Base-by-base conservation (phyloP, 352 stramenopile species). In the Aphanomyces euteiches region DNA sequence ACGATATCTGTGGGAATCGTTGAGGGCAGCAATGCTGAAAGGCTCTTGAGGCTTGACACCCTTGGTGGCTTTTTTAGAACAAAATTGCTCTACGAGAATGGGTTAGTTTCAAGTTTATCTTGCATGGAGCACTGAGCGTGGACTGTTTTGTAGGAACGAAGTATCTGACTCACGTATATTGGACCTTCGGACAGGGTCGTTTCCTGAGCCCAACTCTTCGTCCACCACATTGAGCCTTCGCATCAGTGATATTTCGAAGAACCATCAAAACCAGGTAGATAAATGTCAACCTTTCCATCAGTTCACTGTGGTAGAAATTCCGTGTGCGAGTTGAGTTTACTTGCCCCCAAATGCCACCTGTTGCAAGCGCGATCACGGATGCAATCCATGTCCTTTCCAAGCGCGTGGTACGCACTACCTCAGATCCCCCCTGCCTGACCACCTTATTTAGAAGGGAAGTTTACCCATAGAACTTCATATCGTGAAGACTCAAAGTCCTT, bases 211-310 rank as follows among this genome's bases (percentile, higher is more conserved):
- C 17, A 19, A 61, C 34, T 17, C 54, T 28, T 40, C 54, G 19
- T 40, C 54, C 5, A 5, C n/a, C 28, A 41, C 13, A 12, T 45
- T 61, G 54, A 37, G 43, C 12, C 17, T 61, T 17, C 54, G 54
- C 54, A 61, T 61, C 28, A 37, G 28, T 10, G 54, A 61, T 37
- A 61, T 61, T 17, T 61, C 54, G 54, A 61, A 61, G 37, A 61
- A 61, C 54, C 54, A 61, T 37, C 54, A 61, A 17, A 61, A 61
- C 34, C 54, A 61, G 34, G 54, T 61, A 40, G 8, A 61, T 37
- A 34, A 10, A 34, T 19, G 7, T 19, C 50, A 19, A 58, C 50
- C 8, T 19, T 15, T 58, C 8, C 7, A 34, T 58, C 37, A 34
- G 37, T 21, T 10, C n/a, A 43, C 15, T 28, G 17, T 12, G 43